Percentiles rank a stretch among this genome's conserved stretches.
phyloP scores from a whole-genome alignment of 495 filamentous ascomycete genomes.

The Penicillium silybi region DNA sequence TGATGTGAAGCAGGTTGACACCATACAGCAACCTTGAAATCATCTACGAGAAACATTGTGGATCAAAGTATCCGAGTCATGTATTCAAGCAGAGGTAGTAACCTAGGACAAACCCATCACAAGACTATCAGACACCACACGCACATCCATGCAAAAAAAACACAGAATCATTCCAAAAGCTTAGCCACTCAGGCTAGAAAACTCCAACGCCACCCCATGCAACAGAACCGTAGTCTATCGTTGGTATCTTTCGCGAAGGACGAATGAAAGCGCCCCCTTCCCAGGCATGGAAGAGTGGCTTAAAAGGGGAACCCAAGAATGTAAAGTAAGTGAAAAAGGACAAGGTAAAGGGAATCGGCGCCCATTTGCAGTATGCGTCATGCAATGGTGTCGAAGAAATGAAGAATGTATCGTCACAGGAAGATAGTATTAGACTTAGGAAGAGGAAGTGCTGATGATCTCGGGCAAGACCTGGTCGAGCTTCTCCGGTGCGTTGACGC shows the following conservation, averaged over 20 bases:
- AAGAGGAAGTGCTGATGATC: neutral
- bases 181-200: slow-evolving; percentile 7
- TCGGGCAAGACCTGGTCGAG: neutral
- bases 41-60: neutral
- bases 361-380: slow-evolving; percentile 3
- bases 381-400: neutral
- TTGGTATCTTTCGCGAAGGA: slow-evolving; percentile 38
- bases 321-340: neutral
- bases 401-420: neutral
- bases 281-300: neutral
- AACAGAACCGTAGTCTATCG: slow-evolving; percentile 36
- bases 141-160: neutral
- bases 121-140: neutral
- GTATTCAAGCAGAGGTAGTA: neutral
- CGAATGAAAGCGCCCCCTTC: slow-evolving; percentile 4
- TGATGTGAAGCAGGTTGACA: too few species aligned
- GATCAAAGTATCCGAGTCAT: neutral
- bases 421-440: neutral
- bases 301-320: neutral
- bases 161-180: neutral
- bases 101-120: neutral
- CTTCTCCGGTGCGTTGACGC: slow-evolving; percentile 1
- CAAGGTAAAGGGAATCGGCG: neutral
- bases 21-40: too few species aligned
- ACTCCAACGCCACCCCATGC: slow-evolving; percentile 32